These are phyloP conservation scores for Leptographium flavum DNA, from an alignment of 2,329 filamentous ascomycete genomes.

Conservation along the genomic window DNA sequence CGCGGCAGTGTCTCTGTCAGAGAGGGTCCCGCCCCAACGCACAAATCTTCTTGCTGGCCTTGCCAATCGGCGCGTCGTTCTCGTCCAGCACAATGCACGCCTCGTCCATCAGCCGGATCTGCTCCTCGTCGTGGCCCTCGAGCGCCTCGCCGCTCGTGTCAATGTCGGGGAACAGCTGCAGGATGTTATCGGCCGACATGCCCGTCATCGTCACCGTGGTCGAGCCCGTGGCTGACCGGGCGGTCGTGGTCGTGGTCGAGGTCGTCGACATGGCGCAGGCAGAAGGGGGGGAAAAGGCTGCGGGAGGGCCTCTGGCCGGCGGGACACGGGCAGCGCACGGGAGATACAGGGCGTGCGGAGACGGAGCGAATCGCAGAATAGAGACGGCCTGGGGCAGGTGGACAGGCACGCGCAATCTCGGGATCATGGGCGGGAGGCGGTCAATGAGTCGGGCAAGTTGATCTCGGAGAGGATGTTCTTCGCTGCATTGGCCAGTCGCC, in stretches of 20 bases:
- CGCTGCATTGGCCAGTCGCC: neutral
- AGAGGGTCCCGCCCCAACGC: slow-evolving; percentile 11
- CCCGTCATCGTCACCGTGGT: slow-evolving; percentile 35
- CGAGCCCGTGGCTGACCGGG: slow-evolving; percentile 32
- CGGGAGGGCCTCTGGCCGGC: too few species aligned
- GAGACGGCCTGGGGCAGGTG: too few species aligned
- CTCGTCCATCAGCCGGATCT: slow-evolving; percentile 97
- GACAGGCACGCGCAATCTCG: too few species aligned
- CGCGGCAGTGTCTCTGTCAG: neutral
- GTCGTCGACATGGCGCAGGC: slow-evolving; percentile 8
- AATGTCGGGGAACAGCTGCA: slow-evolving; percentile 77
- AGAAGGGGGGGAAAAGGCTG: neutral
- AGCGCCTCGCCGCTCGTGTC: slow-evolving; percentile 60
- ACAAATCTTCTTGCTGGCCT: slow-evolving; percentile 97
- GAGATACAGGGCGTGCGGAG: too few species aligned
- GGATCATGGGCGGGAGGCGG: too few species aligned
- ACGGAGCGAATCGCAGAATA: too few species aligned
- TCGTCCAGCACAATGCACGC: slow-evolving; percentile 94
- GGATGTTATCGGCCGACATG: slow-evolving; percentile 76
- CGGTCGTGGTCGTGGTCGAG: slow-evolving; percentile 14
- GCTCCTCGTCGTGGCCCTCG: slow-evolving; percentile 89
- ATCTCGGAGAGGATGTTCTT: neutral
- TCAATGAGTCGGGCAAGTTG: too few species aligned
- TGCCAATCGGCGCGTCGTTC: slow-evolving; percentile 84
- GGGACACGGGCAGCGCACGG: too few species aligned